Percentiles rank a stretch among this genome's conserved stretches.
phyloP scores from a whole-genome alignment of 768 basidiomycete species.

The Leccinum aurantiacum region DNA sequence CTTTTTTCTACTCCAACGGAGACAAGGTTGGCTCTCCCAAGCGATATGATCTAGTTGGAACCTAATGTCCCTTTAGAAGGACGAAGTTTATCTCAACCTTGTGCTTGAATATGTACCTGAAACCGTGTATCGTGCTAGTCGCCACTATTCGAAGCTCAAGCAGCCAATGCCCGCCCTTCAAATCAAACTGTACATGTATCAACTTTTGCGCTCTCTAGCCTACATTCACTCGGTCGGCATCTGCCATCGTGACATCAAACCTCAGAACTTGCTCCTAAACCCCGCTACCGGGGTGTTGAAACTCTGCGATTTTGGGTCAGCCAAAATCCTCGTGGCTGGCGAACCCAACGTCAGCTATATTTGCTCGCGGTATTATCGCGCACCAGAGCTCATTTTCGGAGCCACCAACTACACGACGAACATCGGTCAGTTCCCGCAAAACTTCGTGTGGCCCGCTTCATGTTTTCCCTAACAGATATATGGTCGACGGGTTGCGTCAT shows the following conservation, averaged over 20 bases:
- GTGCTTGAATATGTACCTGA: slow-evolving; percentile 99
- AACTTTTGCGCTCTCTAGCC: slow-evolving; percentile 94
- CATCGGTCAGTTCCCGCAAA: slow-evolving; percentile 70
- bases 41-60: slow-evolving; percentile 5
- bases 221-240: slow-evolving; percentile 99
- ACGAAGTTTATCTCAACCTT: slow-evolving; percentile 99
- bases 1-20: slow-evolving; percentile 99
- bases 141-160: slow-evolving; percentile 99
- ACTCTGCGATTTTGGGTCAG: slow-evolving; percentile 98
- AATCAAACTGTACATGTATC: slow-evolving; percentile 99
- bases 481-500: slow-evolving; percentile 99
- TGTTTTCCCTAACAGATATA: slow-evolving; percentile 60
- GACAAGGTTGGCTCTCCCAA: slow-evolving; percentile 75
- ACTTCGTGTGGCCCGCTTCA: slow-evolving; percentile 5
- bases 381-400: slow-evolving; percentile 98
- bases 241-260: slow-evolving; percentile 99
- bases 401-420: slow-evolving; percentile 99
- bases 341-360: slow-evolving; percentile 99
- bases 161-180: slow-evolving; percentile 99
- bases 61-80: slow-evolving; percentile 63
- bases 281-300: slow-evolving; percentile 96
- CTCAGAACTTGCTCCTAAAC: slow-evolving; percentile 97
- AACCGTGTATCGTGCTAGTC: slow-evolving; percentile 97
- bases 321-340: slow-evolving; percentile 96
- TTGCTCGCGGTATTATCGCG: slow-evolving; percentile 98